Evolutionary conservation across 345 rosid species (phyloP).

Genomic region (Nephelium lappaceum): DNA sequence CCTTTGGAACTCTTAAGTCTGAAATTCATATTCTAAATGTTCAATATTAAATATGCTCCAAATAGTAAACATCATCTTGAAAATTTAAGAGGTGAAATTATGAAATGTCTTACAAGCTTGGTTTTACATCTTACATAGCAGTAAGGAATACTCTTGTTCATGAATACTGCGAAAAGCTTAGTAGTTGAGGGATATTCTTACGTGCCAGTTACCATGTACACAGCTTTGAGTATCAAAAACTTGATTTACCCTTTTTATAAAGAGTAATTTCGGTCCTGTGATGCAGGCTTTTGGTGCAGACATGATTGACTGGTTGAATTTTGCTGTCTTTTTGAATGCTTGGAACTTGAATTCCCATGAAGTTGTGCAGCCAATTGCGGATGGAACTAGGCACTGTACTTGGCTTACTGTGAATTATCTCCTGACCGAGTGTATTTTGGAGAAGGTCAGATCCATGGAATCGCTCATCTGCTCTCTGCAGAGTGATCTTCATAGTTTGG

Average conservation of each 20-base stretch:
- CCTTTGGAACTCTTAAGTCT: not conserved
- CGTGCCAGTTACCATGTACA: not conserved
- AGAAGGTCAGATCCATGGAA: constrained; percentile 50
- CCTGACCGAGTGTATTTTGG: constrained; percentile 54
- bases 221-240: constrained; percentile 6
- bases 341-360: constrained; percentile 73
- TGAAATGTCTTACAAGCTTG: not conserved
- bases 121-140: not conserved
- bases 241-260: not conserved
- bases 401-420: constrained; percentile 61
- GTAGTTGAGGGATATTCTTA: not conserved
- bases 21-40: not conserved
- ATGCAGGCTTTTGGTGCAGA: constrained; percentile 73
- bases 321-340: constrained; percentile 80
- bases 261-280: constrained; percentile 19
- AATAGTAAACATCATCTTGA: not conserved
- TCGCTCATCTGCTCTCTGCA: constrained; percentile 47
- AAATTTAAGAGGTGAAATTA: not conserved
- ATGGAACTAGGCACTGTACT: constrained; percentile 28
- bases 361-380: constrained; percentile 34
- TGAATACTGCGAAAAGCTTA: not conserved
- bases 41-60: not conserved
- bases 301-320: constrained; percentile 73
- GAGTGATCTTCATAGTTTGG: constrained; percentile 53
- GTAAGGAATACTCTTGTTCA: not conserved